Evolutionary conservation across 805 yeast species (phyloP), one percentile per base, ranked within the genome.

Genomic region (Cyberlindnera xishuangbannaensis): DNA sequence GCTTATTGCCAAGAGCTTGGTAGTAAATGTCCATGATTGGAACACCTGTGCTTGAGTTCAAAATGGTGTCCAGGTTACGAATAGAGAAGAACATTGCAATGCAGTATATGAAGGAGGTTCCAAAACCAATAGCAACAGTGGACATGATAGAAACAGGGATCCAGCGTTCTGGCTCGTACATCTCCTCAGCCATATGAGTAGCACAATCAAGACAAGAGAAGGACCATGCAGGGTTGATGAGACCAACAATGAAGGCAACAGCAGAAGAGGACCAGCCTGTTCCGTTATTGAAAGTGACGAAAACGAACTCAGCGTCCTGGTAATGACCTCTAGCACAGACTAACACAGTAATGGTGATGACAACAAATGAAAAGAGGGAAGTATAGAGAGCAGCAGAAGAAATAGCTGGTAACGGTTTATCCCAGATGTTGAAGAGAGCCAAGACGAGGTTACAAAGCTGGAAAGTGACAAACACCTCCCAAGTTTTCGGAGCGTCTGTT

Each of bases 101-200:
- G 1, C 68, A 53, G 49, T 73, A 75, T 18, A 61, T 45, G 46
- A 73, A 69, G 3, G 76, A 62, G 5, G 86, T 80, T n/a, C 67
- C 50, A 40, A 79, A 73, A 0, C 85, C 85, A 46, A 80, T 74
- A 7, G 76, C 67, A 3, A 78, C 79, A 3, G 83, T 75, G 5
- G 77, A 67, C 51, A 76, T 61, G 42, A 78, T 76, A 2, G 81
- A 76, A 31, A 66, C 66, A 15, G 85, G 84, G 34, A 77, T 74
- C 41, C 71, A 66, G 20, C 65, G 59, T 39, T 68, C 67, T 14
- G 83, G 81, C 21, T 67, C 57, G 13, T 60, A 47, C 23, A 68
- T 67, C 49, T 79, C 86, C 50, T 80, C 87, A 15, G 81, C 76
- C 69, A 80, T 65, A 47, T 79, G 86, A 3, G 84, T 76, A 3